Evolutionary conservation across 2,329 filamentous ascomycete species (phyloP).

Genomic region (Phialophora chinensis): DNA sequence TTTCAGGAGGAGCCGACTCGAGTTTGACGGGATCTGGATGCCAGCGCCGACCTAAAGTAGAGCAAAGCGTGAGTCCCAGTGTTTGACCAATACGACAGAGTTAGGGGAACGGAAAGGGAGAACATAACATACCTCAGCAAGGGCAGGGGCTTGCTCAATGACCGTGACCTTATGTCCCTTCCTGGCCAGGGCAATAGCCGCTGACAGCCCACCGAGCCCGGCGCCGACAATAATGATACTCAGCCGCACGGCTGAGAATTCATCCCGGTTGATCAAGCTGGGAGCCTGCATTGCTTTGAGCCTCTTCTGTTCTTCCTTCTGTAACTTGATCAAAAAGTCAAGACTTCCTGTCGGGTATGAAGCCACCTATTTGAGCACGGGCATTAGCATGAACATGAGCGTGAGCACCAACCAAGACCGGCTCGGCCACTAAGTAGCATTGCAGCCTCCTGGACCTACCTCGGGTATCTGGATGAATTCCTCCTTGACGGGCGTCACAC

Average conservation of each 20-base stretch:
- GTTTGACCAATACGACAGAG: too few relatives aligned
- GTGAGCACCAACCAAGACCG: background rate
- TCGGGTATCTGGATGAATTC: constrained; percentile 33
- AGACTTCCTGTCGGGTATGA: constrained; percentile 35
- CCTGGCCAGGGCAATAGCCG: constrained; percentile 42
- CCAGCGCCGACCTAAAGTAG: constrained; percentile 42
- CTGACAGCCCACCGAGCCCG: constrained; percentile 42
- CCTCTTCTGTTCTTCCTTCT: constrained; percentile 28
- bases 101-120: background rate
- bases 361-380: constrained; percentile 22
- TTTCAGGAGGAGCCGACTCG: constrained; percentile 40
- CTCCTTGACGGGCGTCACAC: constrained; percentile 46
- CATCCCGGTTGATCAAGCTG: constrained; percentile 11
- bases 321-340: constrained; percentile 31
- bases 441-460: constrained; percentile 10
- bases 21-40: constrained; percentile 43
- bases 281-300: constrained; percentile 24
- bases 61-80: background rate
- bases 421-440: background rate
- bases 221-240: constrained; percentile 44
- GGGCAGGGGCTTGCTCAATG: constrained; percentile 39
- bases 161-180: constrained; percentile 42
- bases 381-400: background rate
- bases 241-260: constrained; percentile 44
- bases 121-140: constrained; percentile 26